Conservation (phyloP, 768 basidiomycete genomes). For the Pleurotus citrinopileatus region DNA sequence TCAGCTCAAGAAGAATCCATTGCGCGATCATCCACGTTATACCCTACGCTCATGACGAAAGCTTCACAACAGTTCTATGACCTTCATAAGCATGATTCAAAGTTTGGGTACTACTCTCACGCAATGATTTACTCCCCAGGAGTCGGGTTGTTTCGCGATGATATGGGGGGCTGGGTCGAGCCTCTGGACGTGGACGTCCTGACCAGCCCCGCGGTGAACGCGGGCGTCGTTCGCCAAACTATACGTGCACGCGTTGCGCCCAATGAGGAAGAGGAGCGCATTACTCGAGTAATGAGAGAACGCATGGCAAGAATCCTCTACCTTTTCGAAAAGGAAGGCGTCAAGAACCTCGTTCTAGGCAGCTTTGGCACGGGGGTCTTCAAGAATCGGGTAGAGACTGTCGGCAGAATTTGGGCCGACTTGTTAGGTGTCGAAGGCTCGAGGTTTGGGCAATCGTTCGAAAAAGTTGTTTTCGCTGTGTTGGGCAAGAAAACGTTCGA, state of each 20-base stretch:
- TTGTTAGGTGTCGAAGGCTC: conserved; percentile 46
- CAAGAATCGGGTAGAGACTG: conserved; percentile 53
- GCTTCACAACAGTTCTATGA: conserved; percentile 60
- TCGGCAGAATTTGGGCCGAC: conserved; percentile 66
- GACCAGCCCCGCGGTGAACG: conserved; percentile 77
- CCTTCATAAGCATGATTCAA: conserved; percentile 46
- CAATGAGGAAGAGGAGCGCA: conserved; percentile 33
- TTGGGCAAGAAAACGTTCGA: conserved; percentile 46
- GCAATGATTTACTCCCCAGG: conserved; percentile 74
- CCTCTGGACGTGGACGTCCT: conserved; percentile 65
- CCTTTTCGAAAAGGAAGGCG: conserved; percentile 61
- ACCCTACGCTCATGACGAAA: conserved; percentile 54
- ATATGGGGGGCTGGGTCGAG: conserved; percentile 51
- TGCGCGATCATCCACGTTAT: conserved; percentile 73
- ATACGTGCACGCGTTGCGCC: conserved; percentile 14
- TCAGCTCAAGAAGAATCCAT: conserved; percentile 82
- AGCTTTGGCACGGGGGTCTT: conserved; percentile 82
- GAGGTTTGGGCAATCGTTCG: conserved; percentile 57
- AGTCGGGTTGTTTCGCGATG: conserved; percentile 61
- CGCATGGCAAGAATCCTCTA: conserved; percentile 67
- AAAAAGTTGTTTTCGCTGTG: conserved; percentile 66
- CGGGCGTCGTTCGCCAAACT: conserved; percentile 38
- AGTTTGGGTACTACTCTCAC: conserved; percentile 68
- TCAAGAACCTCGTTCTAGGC: conserved; percentile 61
- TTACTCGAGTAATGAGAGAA: conserved; percentile 60